A percentile compares a stretch with the other conserved stretches of the same genome.
phyloP scores from a whole-genome alignment of 1,284 basidiomycete species.

The Sporisorium graminicola region DNA sequence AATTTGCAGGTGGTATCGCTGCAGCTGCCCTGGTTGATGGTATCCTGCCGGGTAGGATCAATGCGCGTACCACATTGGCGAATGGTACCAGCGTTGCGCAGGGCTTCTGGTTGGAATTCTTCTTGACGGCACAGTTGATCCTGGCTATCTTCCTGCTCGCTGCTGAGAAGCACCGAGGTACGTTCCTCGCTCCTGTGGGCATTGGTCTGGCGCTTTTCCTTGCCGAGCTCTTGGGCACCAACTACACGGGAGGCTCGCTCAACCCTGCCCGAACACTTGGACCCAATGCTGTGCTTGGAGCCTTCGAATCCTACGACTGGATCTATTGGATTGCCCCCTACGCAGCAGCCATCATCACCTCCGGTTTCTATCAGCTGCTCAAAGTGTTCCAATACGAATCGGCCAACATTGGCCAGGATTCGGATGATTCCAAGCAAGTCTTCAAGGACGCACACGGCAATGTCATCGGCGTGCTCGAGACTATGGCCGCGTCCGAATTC shows the following conservation, averaged over 20 bases:
- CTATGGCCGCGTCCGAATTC: conserved; percentile 41
- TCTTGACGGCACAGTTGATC: conserved; percentile 71
- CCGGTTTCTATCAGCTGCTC: conserved; percentile 51
- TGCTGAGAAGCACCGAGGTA: conserved; percentile 72
- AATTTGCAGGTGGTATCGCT: conserved; percentile 72
- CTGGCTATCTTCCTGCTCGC: conserved; percentile 71
- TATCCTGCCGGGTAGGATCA: conserved; percentile 70
- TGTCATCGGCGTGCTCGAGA: conserved; percentile 49
- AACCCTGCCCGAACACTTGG: conserved; percentile 62
- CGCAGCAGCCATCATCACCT: conserved; percentile 44
- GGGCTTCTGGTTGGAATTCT: conserved; percentile 71
- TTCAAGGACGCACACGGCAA: conserved; percentile 51
- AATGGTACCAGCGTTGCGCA: conserved; percentile 58
- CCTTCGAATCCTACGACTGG: conserved; percentile 51
- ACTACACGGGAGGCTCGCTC: conserved; percentile 60
- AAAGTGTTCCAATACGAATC: conserved; percentile 55
- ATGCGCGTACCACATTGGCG: conserved; percentile 70
- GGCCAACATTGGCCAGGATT: conserved; percentile 56
- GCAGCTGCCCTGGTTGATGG: conserved; percentile 71
- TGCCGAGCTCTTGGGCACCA: conserved; percentile 53
- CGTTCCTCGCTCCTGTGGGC: conserved; percentile 58
- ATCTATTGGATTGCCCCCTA: conserved; percentile 59
- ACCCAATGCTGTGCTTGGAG: conserved; percentile 44
- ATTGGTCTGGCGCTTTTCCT: conserved; percentile 61
- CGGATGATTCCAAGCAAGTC: conserved; percentile 47